Evolutionary conservation across 768 basidiomycete genomes (phyloP).

Genomic region (Boletus vinaceobasis): DNA sequence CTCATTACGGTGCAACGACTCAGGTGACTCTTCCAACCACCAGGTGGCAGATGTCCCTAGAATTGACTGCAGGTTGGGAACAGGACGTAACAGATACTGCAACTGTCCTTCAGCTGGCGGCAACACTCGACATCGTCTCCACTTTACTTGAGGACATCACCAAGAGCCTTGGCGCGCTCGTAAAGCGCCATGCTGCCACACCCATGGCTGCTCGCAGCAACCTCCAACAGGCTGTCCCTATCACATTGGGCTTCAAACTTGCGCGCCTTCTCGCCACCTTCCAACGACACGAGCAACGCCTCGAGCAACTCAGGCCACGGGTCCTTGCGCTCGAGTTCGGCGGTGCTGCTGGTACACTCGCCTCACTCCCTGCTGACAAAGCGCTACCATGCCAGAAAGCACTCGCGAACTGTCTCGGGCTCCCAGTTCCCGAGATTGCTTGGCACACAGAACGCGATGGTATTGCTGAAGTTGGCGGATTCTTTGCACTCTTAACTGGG

Average conservation of each 20-base stretch:
- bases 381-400: slow-evolving; percentile 25
- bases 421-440: slow-evolving; percentile 26
- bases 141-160: slow-evolving; percentile 30
- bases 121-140: slow-evolving; percentile 36
- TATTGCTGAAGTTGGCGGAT: slow-evolving; percentile 41
- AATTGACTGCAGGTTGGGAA: neutral
- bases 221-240: slow-evolving; percentile 47
- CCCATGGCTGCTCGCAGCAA: slow-evolving; percentile 48
- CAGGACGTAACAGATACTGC: slow-evolving; percentile 50
- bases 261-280: slow-evolving; percentile 44
- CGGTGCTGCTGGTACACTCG: slow-evolving; percentile 45
- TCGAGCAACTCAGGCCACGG: slow-evolving; percentile 36
- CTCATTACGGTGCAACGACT: slow-evolving; percentile 48
- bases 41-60: neutral
- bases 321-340: slow-evolving; percentile 43
- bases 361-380: slow-evolving; percentile 39
- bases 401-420: slow-evolving; percentile 18
- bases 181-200: slow-evolving; percentile 33
- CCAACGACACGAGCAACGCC: slow-evolving; percentile 36
- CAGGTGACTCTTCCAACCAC: slow-evolving; percentile 31
- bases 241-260: slow-evolving; percentile 46
- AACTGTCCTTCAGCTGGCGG: slow-evolving; percentile 38
- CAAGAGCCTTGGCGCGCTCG: slow-evolving; percentile 28
- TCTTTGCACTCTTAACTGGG: slow-evolving; percentile 42
- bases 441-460: slow-evolving; percentile 45